Conservation (phyloP, 2,329 filamentous ascomycete species). For the Aspergillus sp. region DNA sequence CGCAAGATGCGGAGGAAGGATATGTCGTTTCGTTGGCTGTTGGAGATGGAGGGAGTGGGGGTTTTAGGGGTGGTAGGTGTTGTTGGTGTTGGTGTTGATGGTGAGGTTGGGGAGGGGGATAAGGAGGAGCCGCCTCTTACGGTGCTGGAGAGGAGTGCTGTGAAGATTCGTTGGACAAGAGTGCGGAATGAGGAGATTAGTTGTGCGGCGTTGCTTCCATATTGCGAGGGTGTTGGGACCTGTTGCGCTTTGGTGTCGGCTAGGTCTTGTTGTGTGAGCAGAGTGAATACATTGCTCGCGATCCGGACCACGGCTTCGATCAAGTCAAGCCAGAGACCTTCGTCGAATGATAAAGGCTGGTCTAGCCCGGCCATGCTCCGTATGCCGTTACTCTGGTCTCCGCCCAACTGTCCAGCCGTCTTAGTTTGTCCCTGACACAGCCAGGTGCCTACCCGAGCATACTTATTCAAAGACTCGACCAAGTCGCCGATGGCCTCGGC, state of each 20-base stretch:
- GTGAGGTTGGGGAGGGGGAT: neutral
- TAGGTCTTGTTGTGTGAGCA: conserved; percentile 34
- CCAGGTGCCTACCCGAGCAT: conserved; percentile 90
- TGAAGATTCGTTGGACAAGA: conserved; percentile 85
- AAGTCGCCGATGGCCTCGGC: conserved; percentile 66
- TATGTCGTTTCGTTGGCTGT: conserved; percentile 46
- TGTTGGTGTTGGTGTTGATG: neutral
- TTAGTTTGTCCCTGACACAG: conserved; percentile 81
- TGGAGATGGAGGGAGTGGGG: too few relatives aligned
- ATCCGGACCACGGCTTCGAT: conserved; percentile 57
- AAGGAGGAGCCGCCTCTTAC: conserved; percentile 41
- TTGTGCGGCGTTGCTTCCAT: conserved; percentile 29
- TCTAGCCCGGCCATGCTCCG: conserved; percentile 43
- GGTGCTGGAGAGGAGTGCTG: conserved; percentile 71
- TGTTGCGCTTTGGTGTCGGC: conserved; percentile 6
- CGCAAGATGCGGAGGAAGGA: conserved; percentile 85
- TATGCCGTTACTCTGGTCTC: conserved; percentile 26
- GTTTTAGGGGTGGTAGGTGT: conserved; percentile 1
- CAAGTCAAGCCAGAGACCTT: conserved; percentile 60
- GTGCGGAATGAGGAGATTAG: conserved; percentile 63
- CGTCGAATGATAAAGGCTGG: conserved; percentile 53
- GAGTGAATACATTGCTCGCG: conserved; percentile 56
- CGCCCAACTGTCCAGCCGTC: conserved; percentile 37
- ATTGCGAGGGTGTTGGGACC: conserved; percentile 5
- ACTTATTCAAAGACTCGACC: conserved; percentile 74